Percentiles rank a stretch among this genome's conserved stretches.
Evolutionary conservation across 805 yeast genomes (phyloP).

Genomic region (Yarrowia osloensis): DNA sequence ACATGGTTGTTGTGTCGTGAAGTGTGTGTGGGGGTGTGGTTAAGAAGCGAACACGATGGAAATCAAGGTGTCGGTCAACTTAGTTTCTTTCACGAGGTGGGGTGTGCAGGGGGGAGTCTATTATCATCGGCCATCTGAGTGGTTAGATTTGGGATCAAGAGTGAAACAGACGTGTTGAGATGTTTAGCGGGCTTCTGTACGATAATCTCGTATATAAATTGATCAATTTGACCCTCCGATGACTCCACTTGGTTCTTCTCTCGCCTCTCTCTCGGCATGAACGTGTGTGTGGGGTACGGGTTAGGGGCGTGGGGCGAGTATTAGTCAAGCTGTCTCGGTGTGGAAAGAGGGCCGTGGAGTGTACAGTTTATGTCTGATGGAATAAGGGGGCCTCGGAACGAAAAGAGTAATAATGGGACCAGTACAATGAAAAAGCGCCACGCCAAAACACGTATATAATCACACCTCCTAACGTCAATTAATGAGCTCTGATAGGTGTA

Average conservation of each 20-base stretch:
- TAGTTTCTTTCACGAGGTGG: constrained; percentile 28
- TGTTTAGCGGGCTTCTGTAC: too few relatives aligned
- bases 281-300: constrained; percentile 24
- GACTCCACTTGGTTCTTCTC: neutral
- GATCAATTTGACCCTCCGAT: too few relatives aligned
- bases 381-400: too few relatives aligned
- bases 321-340: neutral
- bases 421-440: too few relatives aligned
- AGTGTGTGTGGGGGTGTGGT: constrained; percentile 3
- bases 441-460: too few relatives aligned
- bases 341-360: neutral
- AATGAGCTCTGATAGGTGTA: neutral
- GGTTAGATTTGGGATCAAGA: neutral
- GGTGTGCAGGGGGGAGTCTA: constrained; percentile 20
- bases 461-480: too few relatives aligned
- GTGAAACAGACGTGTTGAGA: too few relatives aligned
- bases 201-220: too few relatives aligned
- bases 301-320: neutral
- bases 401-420: too few relatives aligned
- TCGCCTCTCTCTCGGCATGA: neutral
- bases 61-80: constrained; percentile 8
- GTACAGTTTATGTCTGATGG: too few relatives aligned
- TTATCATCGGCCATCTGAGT: neutral
- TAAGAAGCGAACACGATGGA: constrained; percentile 3
- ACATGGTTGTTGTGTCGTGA: neutral